Conservation (phyloP, 495 filamentous ascomycete species). For the Bombardia bombarda region DNA sequence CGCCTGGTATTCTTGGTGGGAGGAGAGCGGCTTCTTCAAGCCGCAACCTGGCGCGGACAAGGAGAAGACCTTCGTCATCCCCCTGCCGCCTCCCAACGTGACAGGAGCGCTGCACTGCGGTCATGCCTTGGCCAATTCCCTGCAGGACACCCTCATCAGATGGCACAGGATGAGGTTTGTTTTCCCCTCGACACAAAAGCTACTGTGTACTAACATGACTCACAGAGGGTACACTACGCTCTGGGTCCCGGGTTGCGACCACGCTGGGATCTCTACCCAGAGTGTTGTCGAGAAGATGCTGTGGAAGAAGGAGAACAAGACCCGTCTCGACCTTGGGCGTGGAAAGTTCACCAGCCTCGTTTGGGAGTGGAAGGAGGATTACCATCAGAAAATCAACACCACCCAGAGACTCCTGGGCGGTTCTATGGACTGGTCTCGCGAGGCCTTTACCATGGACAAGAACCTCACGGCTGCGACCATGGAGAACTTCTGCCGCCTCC, state of each 20-base stretch:
- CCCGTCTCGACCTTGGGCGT: slow-evolving; percentile 48
- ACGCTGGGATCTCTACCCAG: slow-evolving; percentile 52
- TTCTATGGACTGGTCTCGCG: slow-evolving; percentile 61
- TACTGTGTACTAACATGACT: no score
- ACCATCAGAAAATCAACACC: slow-evolving; percentile 45
- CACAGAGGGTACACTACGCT: slow-evolving; percentile 53
- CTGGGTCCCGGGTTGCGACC: slow-evolving; percentile 43
- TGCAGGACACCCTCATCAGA: slow-evolving; percentile 71
- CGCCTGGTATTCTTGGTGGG: slow-evolving; percentile 61
- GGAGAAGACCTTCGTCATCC: slow-evolving; percentile 65
- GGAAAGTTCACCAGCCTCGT: slow-evolving; percentile 42
- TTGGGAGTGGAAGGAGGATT: slow-evolving; percentile 48
- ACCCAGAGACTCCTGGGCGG: slow-evolving; percentile 50
- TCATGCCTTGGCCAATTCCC: slow-evolving; percentile 49
- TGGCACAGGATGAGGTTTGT: slow-evolving; percentile 49
- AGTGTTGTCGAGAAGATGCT: slow-evolving; percentile 54
- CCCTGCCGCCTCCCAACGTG: slow-evolving; percentile 69
- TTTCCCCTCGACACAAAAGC: no score
- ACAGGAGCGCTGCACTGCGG: slow-evolving; percentile 43
- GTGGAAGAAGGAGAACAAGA: slow-evolving; percentile 42
- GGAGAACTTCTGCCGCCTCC: slow-evolving; percentile 59
- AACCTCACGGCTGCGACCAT: slow-evolving; percentile 54
- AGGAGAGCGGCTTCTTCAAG: slow-evolving; percentile 59
- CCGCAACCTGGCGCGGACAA: slow-evolving; percentile 51
- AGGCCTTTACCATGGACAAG: slow-evolving; percentile 65